These are phyloP conservation scores for Sporothrix inflata DNA, from an alignment of 2,329 filamentous ascomycete genomes.

Conservation along the genomic window DNA sequence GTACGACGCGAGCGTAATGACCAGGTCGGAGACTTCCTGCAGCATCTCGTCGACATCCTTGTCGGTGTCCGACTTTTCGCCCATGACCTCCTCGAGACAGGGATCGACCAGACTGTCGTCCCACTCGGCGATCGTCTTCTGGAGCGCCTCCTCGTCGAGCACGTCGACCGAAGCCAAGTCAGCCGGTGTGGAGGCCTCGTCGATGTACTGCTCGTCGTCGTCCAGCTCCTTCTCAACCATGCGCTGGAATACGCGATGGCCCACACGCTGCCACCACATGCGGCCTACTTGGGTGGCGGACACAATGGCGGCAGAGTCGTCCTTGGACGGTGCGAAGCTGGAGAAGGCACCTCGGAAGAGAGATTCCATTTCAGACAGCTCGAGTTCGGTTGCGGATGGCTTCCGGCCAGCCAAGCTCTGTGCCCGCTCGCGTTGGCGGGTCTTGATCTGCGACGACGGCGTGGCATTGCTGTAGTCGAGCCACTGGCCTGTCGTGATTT, in stretches of 20 bases:
- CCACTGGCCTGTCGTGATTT: slow-evolving; percentile 69
- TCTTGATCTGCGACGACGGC: slow-evolving; percentile 57
- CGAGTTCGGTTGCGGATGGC: slow-evolving; percentile 57
- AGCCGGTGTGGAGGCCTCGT: slow-evolving; percentile 40
- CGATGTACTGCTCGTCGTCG: slow-evolving; percentile 44
- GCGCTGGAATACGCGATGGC: slow-evolving; percentile 66
- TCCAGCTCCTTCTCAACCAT: slow-evolving; percentile 58
- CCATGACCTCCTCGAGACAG: slow-evolving; percentile 56
- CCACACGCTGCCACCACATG: slow-evolving; percentile 77
- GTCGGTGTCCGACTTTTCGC: slow-evolving; percentile 56
- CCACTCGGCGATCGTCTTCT: slow-evolving; percentile 61
- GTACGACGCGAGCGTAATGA: slow-evolving; percentile 76
- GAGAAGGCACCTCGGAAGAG: slow-evolving; percentile 78
- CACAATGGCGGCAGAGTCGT: slow-evolving; percentile 72
- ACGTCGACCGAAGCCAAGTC: background rate
- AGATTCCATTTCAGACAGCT: slow-evolving; percentile 70
- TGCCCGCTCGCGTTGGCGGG: slow-evolving; percentile 72
- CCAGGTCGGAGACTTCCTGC: slow-evolving; percentile 72
- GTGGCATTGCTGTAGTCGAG: slow-evolving; percentile 69
- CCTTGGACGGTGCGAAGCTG: slow-evolving; percentile 75
- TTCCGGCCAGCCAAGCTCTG: slow-evolving; percentile 67
- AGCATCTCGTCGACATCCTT: slow-evolving; percentile 71
- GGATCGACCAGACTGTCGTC: slow-evolving; percentile 63
- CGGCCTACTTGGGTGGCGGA: slow-evolving; percentile 68
- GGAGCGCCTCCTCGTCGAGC: slow-evolving; percentile 56